Percentiles rank a stretch among this genome's conserved stretches.
These are phyloP conservation scores for Trichomonascus vanleenenianus DNA, from an alignment of 805 yeast species.

Conservation along the genomic window DNA sequence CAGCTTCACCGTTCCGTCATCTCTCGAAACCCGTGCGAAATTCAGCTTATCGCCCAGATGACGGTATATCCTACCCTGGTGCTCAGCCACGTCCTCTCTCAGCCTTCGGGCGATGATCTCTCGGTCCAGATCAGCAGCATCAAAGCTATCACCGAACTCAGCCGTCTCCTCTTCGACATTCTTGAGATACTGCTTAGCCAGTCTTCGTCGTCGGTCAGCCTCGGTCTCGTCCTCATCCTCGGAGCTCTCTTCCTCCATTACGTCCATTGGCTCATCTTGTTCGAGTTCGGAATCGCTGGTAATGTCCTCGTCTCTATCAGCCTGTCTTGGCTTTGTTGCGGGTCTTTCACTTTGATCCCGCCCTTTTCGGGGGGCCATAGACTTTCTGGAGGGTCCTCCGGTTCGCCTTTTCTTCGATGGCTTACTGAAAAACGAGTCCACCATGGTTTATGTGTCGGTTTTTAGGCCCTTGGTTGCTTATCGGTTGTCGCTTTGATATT, in stretches of 20 bases:
- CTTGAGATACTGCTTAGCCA: slow-evolving; percentile 87
- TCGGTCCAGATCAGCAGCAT: slow-evolving; percentile 84
- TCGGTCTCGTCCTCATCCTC: slow-evolving; percentile 49
- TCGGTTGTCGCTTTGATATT: too few relatives aligned
- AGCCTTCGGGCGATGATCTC: slow-evolving; percentile 77
- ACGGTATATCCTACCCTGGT: slow-evolving; percentile 74
- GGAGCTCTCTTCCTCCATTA: slow-evolving; percentile 11
- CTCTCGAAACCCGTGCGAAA: slow-evolving; percentile 27
- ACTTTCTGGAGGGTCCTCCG: background rate
- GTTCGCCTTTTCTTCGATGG: slow-evolving; percentile 20
- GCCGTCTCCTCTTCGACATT: slow-evolving; percentile 58
- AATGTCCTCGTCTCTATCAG: slow-evolving; percentile 18
- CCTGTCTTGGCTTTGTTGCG: background rate
- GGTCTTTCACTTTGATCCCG: slow-evolving; percentile 6
- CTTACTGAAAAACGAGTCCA: slow-evolving; percentile 24
- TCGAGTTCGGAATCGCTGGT: slow-evolving; percentile 14
- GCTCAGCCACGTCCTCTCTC: slow-evolving; percentile 83
- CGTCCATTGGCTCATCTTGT: slow-evolving; percentile 16
- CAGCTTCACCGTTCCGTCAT: slow-evolving; percentile 4
- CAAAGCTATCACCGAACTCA: slow-evolving; percentile 40
- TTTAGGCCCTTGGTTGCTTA: background rate
- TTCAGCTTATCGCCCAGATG: slow-evolving; percentile 47
- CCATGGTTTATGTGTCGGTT: slow-evolving; percentile 10
- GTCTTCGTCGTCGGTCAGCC: slow-evolving; percentile 87
- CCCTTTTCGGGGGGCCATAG: slow-evolving; percentile 5